Evolutionary conservation across 2,329 filamentous ascomycete species (phyloP).

Genomic region (Aspergillus pseudonomiae): DNA sequence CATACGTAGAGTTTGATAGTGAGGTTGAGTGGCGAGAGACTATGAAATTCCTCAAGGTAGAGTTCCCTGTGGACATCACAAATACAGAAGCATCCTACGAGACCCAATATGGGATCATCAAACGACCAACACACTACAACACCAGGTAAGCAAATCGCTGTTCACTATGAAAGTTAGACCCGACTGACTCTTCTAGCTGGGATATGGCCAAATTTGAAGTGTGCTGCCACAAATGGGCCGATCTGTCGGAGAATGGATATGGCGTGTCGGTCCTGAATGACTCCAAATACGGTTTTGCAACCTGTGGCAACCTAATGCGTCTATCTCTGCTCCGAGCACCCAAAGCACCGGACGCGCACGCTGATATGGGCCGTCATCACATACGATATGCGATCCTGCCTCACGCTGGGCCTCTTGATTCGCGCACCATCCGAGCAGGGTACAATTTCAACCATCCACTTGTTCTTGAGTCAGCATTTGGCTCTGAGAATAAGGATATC

Average conservation of each 20-base stretch:
- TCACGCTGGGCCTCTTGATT: conserved; percentile 71
- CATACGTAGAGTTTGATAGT: conserved; percentile 74
- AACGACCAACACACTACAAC: conserved; percentile 95
- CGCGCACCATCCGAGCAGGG: conserved; percentile 76
- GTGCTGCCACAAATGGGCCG: conserved; percentile 92
- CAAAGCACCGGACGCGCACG: conserved; percentile 90
- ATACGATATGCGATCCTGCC: conserved; percentile 92
- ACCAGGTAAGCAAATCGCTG: conserved; percentile 63
- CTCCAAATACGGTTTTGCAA: conserved; percentile 94
- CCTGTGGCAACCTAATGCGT: conserved; percentile 84
- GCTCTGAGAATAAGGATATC: conserved; percentile 21
- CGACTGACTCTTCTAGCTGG: conserved; percentile 59
- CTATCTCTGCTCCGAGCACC: conserved; percentile 82
- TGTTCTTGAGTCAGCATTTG: conserved; percentile 52
- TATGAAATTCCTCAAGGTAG: conserved; percentile 98
- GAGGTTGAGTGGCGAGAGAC: conserved; percentile 97
- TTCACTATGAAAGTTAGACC: background rate
- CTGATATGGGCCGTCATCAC: conserved; percentile 87
- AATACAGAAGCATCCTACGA: conserved; percentile 95
- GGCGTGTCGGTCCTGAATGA: conserved; percentile 94
- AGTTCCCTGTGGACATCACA: conserved; percentile 89
- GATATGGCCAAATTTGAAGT: conserved; percentile 99
- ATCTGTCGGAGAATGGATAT: conserved; percentile 83
- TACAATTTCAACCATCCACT: conserved; percentile 90
- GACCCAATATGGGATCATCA: conserved; percentile 87